phyloP scores from a whole-genome alignment of 495 filamentous ascomycete genomes.

The Aeminium ludgeri region DNA sequence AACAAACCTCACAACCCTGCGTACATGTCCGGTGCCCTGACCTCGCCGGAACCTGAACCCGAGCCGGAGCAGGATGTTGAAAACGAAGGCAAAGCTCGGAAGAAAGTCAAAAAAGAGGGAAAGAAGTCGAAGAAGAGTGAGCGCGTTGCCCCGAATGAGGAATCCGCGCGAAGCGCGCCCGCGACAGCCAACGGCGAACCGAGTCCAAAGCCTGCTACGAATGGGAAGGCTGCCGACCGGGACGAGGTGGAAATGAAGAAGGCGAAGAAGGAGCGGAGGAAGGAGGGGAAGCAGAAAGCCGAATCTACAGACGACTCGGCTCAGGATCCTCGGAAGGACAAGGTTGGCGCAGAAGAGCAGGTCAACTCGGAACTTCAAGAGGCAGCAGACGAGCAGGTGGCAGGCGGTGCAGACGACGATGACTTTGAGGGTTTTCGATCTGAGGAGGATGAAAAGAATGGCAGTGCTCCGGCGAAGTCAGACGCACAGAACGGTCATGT shows the following conservation, averaged over 20 bases:
- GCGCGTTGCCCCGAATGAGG: not conserved
- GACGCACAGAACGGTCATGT: not conserved
- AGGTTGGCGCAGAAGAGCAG: constrained; percentile 18
- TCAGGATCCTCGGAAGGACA: constrained; percentile 6
- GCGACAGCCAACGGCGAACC: constrained; percentile 9
- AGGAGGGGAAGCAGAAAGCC: constrained; percentile 19
- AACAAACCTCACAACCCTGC: constrained; percentile 3
- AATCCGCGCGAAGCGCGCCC: constrained; percentile 6
- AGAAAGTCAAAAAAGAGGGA: constrained; percentile 1
- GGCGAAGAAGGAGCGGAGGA: constrained; percentile 13
- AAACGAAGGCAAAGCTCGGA: not conserved
- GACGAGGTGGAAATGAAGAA: constrained; percentile 10
- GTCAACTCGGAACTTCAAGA: constrained; percentile 21
- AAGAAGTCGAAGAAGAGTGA: constrained; percentile 9
- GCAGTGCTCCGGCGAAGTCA: not conserved
- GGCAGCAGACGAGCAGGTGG: constrained; percentile 12
- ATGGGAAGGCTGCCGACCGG: constrained; percentile 15
- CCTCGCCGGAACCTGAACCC: constrained; percentile 4
- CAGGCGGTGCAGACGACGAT: constrained; percentile 8
- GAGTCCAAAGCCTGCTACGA: constrained; percentile 13
- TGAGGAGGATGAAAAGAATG: constrained; percentile 10
- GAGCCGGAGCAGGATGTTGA: not conserved
- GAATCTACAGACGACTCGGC: constrained; percentile 7
- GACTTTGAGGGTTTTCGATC: constrained; percentile 1
- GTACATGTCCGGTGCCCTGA: constrained; percentile 10